Base-by-base conservation (phyloP, 148 eudicot genomes). In the Fagopyrum tataricum region DNA sequence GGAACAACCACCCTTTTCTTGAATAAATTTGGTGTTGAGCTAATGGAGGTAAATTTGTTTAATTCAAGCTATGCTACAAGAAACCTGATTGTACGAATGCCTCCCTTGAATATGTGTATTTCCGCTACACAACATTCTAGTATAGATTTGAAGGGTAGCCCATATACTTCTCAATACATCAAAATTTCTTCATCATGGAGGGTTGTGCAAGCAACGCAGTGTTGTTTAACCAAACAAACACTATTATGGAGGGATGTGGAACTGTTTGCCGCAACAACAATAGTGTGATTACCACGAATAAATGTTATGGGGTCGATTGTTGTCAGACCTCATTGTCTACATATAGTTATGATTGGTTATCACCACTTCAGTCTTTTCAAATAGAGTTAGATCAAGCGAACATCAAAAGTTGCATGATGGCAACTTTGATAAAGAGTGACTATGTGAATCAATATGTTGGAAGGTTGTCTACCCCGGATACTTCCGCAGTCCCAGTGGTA, bases 271-370 rank as follows among this genome's bases (percentile, higher is more conserved):
- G 18, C n/a, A 20, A 74, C 26, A 20, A 20, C 59, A 71, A 70
- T 51, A 26, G 13, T 18, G 58, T 11, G n/a, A 40, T 43, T 4
- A 56, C 40, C 61, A 20, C 20, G 47, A 78, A 18, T 8, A 18
- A 58, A n/a, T 82, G 85, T 61, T 61, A 37, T 67, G 88, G 88
- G 18, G 79, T 62, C 44, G 78, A 78, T 41, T 85, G 88, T 70
- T 85, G 88, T 77, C 78, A 72, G 43, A 78, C 88, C 17, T 26
- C 61, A 7, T 18, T 55, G 61, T 20, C 61, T 6, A 18, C 61
- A 55, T 26, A 55, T 0, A 5, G 11, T 70, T 5, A 13, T 77
- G 26, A 26, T 40, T 18, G 10, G 39, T 59, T 6, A 4, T 55
- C 61, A 1, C 61, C 61, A 0, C 61, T 74, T 44, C 58, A 58